Conservation (phyloP, 176 grass and related monocot genomes). For the Zoysia japonica region DNA sequence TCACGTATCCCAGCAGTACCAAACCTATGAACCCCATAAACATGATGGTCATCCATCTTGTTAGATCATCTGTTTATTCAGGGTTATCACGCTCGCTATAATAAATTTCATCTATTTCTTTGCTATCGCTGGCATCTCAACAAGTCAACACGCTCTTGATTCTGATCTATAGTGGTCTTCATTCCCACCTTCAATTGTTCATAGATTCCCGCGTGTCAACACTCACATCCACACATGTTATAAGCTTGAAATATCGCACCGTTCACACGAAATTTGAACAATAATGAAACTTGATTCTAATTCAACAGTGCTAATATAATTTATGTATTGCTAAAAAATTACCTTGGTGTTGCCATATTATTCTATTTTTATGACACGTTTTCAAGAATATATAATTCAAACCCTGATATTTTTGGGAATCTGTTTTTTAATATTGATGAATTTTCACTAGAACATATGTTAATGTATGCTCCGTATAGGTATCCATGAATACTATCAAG, state of each 20-base stretch:
- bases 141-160: not conserved
- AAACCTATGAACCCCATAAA: not conserved
- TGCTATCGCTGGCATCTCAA: not conserved
- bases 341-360: too few species aligned
- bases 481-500: not conserved
- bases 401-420: too few species aligned
- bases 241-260: not conserved
- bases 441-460: too few species aligned
- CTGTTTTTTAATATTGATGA: too few species aligned
- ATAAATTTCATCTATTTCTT: not conserved
- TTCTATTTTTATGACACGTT: too few species aligned
- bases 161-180: not conserved
- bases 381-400: too few species aligned
- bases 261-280: not conserved
- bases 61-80: not conserved
- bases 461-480: too few species aligned
- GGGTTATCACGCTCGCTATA: not conserved
- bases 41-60: not conserved
- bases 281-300: not conserved
- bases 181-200: not conserved
- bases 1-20: not conserved
- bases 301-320: too few species aligned
- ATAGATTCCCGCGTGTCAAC: not conserved
- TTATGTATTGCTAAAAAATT: too few species aligned
- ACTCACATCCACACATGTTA: slow-evolving; percentile 3